These are phyloP conservation scores for Fomitopsis pulvina DNA, from an alignment of 768 basidiomycete species.

Conservation along the genomic window DNA sequence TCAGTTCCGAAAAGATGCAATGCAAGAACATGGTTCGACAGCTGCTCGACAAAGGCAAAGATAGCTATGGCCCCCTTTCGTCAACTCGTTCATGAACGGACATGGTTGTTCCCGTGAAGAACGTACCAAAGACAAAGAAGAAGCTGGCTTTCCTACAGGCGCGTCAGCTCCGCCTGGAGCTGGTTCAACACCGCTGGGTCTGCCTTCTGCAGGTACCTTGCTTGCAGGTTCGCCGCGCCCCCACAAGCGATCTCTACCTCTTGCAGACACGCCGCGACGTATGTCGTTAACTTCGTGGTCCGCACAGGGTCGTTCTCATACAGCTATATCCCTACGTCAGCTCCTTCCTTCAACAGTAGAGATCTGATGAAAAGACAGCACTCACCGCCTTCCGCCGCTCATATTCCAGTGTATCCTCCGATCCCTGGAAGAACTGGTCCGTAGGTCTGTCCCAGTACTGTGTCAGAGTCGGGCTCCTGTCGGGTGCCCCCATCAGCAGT, in stretches of 20 bases:
- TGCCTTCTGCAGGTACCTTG: constrained; percentile 51
- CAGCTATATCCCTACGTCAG: constrained; percentile 52
- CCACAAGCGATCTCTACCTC: constrained; percentile 58
- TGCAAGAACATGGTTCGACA: not conserved
- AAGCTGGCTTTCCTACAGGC: not conserved
- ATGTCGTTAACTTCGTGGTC: constrained; percentile 55
- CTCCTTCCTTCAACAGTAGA: not conserved
- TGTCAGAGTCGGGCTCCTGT: constrained; percentile 32
- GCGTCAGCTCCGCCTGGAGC: constrained; percentile 30
- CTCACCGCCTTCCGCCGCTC: constrained; percentile 66
- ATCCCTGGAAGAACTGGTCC: constrained; percentile 50
- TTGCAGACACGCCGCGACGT: constrained; percentile 49
- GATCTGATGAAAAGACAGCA: constrained; percentile 3
- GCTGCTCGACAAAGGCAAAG: not conserved
- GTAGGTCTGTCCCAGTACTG: constrained; percentile 72
- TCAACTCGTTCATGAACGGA: not conserved
- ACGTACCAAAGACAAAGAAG: no score
- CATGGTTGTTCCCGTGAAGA: no score
- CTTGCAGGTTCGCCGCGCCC: constrained; percentile 54
- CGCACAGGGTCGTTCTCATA: constrained; percentile 68
- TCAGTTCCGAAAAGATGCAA: not conserved
- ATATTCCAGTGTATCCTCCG: constrained; percentile 69
- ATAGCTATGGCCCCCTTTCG: not conserved
- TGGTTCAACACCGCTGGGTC: constrained; percentile 74
- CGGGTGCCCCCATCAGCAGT: not conserved